Base-by-base conservation (phyloP, 1,284 basidiomycete genomes). In the Fomitopsis schrenkii region DNA sequence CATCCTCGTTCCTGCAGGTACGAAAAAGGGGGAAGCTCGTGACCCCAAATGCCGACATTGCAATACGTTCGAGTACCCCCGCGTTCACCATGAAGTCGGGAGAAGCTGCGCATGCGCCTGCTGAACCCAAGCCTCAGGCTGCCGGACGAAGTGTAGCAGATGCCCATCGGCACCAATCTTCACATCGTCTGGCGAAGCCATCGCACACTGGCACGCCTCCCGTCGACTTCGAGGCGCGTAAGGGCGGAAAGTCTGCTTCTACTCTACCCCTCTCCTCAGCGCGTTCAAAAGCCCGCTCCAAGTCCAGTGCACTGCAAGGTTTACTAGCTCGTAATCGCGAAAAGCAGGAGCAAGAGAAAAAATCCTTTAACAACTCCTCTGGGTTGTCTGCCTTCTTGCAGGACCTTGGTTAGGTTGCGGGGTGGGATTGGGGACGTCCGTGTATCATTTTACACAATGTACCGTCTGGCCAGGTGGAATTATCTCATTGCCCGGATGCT, bases 281-380 rank as follows among this genome's bases (percentile, higher is more conserved):
- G 12, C 67, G 66, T 28, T 8, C 62, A n/a, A 75, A 72, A 61
- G 55, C 71, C 8, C 75, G 78, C 28, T 66, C 74, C 17, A 78
- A 82, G 68, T 80, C 79, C 63, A 66, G 76, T 0, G 80, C 79
- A 8, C 69, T 91, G 52, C 87, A 85, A 70, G 80, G 83, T 45
- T 80, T 91, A 76, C 75, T 91, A 42, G 79, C 80, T 40, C 81
- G 81, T 41, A 87, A 86, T 66, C 82, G 82, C 62, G 78, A 80
- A 66, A 77, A 81, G 64, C 78, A 80, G 62, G 74, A 76, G 66
- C 71, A 72, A 72, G 75, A 69, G 72, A 71, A 72, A 68, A 69
- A 70, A 62, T 70, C 59, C 67, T 70, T 58, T 63, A 64, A 58
- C 38, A 40, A 40, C 12, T 40, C 12, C 58, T 59, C 66, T 14